These are phyloP conservation scores for Cyclanthera cordifolia DNA, from an alignment of 306 rosid genomes.

Conservation along the genomic window DNA sequence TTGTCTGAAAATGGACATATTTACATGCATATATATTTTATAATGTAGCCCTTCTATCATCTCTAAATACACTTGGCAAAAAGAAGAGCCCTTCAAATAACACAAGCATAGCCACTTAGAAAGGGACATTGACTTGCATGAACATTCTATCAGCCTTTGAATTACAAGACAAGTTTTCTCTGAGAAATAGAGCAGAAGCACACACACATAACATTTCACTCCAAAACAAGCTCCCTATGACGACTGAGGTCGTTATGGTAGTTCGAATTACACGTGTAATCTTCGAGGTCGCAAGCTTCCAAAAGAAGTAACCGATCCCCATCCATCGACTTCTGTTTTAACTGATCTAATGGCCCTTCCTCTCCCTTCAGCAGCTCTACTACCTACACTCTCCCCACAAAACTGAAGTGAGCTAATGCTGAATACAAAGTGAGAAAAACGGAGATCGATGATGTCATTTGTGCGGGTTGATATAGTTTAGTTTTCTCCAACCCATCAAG, in stretches of 20 bases:
- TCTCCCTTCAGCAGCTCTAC: constrained; percentile 54
- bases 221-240: constrained; percentile 70
- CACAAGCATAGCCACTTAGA: neutral
- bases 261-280: constrained; percentile 58
- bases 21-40: neutral
- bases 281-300: constrained; percentile 73
- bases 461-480: no score
- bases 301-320: constrained; percentile 32
- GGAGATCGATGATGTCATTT: neutral
- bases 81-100: neutral
- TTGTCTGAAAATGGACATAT: neutral
- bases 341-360: constrained; percentile 22
- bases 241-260: constrained; percentile 75
- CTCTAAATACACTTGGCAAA: neutral
- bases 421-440: neutral
- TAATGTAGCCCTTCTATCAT: constrained; percentile 4
- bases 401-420: neutral
- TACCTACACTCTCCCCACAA: constrained; percentile 26
- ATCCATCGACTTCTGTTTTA: constrained; percentile 19
- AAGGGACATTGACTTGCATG: neutral
- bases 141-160: neutral
- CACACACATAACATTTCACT: constrained; percentile 22
- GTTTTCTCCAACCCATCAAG: no score
- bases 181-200: neutral
- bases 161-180: neutral